phyloP scores from a whole-genome alignment of 2,329 filamentous ascomycete species.

The Cytospora paraplurivora region DNA sequence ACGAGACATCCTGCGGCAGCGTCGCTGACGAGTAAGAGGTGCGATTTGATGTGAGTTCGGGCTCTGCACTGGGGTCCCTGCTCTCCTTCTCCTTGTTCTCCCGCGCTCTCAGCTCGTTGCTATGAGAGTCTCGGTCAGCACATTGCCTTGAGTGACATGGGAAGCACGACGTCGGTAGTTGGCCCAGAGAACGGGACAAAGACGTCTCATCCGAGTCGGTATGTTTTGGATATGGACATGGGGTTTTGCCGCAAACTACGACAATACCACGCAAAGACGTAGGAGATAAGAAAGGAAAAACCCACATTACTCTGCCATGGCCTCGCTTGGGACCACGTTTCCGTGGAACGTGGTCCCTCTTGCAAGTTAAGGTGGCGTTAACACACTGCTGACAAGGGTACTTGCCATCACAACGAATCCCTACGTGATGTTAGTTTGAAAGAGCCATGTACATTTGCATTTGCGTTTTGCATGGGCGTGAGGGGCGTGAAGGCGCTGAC shows the following conservation, averaged over 20 bases:
- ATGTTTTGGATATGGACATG: neutral
- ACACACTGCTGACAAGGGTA: slow-evolving; percentile 63
- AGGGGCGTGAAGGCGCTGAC: neutral
- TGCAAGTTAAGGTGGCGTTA: slow-evolving; percentile 61
- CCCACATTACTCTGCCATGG: slow-evolving; percentile 59
- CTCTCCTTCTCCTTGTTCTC: slow-evolving; percentile 47
- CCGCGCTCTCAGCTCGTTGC: slow-evolving; percentile 57
- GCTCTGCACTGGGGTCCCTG: slow-evolving; percentile 43
- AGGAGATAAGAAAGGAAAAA: neutral
- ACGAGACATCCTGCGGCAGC: slow-evolving; percentile 35
- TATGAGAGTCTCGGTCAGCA: slow-evolving; percentile 13
- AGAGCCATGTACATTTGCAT: neutral
- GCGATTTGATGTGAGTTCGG: slow-evolving; percentile 23
- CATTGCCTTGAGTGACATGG: neutral
- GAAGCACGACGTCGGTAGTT: neutral
- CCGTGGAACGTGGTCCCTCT: slow-evolving; percentile 65
- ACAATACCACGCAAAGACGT: neutral
- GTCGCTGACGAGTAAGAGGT: slow-evolving; percentile 34
- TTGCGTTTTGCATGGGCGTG: neutral
- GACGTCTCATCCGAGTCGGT: neutral
- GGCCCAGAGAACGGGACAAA: neutral
- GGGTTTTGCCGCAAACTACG: neutral
- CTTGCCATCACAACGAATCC: slow-evolving; percentile 49
- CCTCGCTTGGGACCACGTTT: slow-evolving; percentile 66
- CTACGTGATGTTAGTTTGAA: slow-evolving; percentile 33